phyloP scores from a whole-genome alignment of 768 basidiomycete species.

The Agrocybe praecox region DNA sequence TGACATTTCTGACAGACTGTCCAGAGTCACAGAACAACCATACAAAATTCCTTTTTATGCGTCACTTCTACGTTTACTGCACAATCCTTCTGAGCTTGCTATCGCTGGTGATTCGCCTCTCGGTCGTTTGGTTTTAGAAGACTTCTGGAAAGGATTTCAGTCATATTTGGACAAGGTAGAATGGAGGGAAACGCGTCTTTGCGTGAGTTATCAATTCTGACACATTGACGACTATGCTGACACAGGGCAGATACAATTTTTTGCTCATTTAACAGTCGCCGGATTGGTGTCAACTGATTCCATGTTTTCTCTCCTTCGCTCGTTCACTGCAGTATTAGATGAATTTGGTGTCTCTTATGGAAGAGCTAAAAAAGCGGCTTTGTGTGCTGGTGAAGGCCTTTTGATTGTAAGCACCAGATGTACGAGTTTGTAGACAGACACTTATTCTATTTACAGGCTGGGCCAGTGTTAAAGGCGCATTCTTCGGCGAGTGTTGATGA shows the following conservation, averaged over 20 bases:
- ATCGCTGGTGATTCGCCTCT: conserved; percentile 48
- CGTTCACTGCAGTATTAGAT: conserved; percentile 85
- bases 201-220: conserved; percentile 50
- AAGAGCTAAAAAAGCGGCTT: conserved; percentile 78
- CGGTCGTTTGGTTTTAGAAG: conserved; percentile 77
- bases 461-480: conserved; percentile 62
- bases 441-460: conserved; percentile 50
- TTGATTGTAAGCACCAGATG: conserved; percentile 55
- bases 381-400: conserved; percentile 82
- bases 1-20: conserved; percentile 10
- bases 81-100: conserved; percentile 44
- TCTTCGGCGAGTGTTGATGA: conserved; percentile 62
- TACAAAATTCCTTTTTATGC: conserved; percentile 93
- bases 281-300: conserved; percentile 76
- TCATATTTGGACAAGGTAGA: conserved; percentile 84
- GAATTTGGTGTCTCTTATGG: conserved; percentile 88
- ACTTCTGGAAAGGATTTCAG: conserved; percentile 92
- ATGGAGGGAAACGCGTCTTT: conserved; percentile 89
- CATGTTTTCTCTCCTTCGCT: conserved; percentile 78
- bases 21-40: conserved; percentile 87
- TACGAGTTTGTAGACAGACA: neutral
- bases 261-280: conserved; percentile 83
- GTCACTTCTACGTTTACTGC: conserved; percentile 71
- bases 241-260: conserved; percentile 80
- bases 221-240: neutral